Evolutionary conservation across 306 rosid species (phyloP).

Genomic region (Astragalus membranaceus): DNA sequence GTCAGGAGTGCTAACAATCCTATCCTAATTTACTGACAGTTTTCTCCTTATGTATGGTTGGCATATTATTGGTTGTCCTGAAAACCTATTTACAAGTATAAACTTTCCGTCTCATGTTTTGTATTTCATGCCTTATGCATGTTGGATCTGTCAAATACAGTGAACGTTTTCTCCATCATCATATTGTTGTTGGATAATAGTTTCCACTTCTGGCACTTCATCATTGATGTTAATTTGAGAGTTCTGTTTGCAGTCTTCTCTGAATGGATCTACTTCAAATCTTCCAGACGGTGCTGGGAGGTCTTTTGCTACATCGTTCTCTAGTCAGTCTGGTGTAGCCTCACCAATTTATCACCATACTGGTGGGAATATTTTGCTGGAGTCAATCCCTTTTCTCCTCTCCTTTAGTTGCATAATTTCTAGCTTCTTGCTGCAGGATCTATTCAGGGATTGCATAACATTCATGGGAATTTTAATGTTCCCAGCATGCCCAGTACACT

Average conservation of each 20-base stretch:
- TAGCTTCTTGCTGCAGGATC: conserved; percentile 51
- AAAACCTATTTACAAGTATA: neutral
- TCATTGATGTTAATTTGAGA: neutral
- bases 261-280: conserved; percentile 90
- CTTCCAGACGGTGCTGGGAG: conserved; percentile 85
- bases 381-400: conserved; percentile 17
- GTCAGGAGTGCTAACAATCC: neutral
- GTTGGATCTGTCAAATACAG: neutral
- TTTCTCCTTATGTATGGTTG: neutral
- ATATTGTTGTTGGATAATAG: neutral
- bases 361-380: conserved; percentile 54
- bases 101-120: neutral
- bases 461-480: conserved; percentile 88
- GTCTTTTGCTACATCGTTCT: conserved; percentile 75
- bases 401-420: conserved; percentile 28
- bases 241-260: conserved; percentile 67
- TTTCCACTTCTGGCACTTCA: neutral
- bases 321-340: conserved; percentile 98
- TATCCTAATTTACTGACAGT: neutral
- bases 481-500: conserved; percentile 77
- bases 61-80: neutral
- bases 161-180: neutral
- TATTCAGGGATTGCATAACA: conserved; percentile 78
- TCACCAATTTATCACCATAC: conserved; percentile 88
- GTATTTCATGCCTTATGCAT: neutral